Evolutionary conservation across 2,329 filamentous ascomycete genomes (phyloP), one percentile per base, ranked within the genome.

Genomic region (Gaeumannomyces tritici): DNA sequence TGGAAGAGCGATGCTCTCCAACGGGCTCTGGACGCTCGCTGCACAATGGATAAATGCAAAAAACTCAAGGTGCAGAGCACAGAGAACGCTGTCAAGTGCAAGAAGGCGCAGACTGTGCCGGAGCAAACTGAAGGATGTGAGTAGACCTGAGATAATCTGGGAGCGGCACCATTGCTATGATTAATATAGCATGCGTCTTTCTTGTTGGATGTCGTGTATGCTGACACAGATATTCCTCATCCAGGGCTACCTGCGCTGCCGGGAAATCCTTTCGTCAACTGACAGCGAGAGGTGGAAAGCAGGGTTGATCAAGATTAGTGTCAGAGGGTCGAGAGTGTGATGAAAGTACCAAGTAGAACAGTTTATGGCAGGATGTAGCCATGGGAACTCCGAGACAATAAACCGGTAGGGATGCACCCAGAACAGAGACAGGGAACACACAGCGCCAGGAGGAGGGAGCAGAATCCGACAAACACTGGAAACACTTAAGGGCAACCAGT

Each of bases 21-120:
- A 65, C 71, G 72, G 31, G 73, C 74, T 12, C 74, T 76, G 72
- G 74, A 76, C 64, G 73, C 73, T 59, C 64, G 63, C 58, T 72
- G 74, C 68, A 68, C 73, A 61, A 71, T 74, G 57, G 60, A 59
- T 18, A 29, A n/a, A 27, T 69, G 69, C 66, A 67, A 67, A 59
- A 66, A 66, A 29, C 67, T 72, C 61, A 64, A 68, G 47, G 67
- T 64, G n/a, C 70, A 72, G 65, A 69, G 60, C 60, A 65, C 69
- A 4, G 70, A 66, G 35, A 62, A 68, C 63, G 66, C 67, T 9
- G 69, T 69, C 63, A 62, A 67, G 60, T 72, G 70, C 67, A 66
- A 63, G 21, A 65, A 71, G 60, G 33, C 60, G 64, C 70, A 62
- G 61, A 69, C 67, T 21, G 67, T 70, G 27, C 64, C 67, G 24